Conservation (phyloP, 2,329 filamentous ascomycete genomes). For the Penicillium sp. region DNA sequence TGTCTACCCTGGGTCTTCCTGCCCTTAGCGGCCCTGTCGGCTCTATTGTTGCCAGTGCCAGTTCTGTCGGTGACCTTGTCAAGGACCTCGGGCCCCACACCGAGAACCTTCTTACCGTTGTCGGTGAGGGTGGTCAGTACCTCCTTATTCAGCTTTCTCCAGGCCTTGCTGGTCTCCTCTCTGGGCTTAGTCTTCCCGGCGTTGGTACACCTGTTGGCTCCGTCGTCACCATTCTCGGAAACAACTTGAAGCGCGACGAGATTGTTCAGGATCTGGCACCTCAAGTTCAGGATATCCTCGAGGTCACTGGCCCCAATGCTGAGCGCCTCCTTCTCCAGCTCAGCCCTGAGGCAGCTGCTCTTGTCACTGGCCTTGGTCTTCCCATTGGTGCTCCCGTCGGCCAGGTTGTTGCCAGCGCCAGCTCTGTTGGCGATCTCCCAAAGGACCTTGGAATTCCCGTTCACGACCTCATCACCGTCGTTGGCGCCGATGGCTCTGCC, state of each 20-base stretch:
- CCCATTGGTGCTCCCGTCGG: conserved; percentile 36
- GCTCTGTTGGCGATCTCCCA: conserved; percentile 29
- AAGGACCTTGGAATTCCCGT: conserved; percentile 32
- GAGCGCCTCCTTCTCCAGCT: conserved; percentile 39
- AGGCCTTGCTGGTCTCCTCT: conserved; percentile 22
- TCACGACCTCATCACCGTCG: conserved; percentile 34
- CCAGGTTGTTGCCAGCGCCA: conserved; percentile 25
- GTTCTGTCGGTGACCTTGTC: conserved; percentile 30
- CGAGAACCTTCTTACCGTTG: conserved; percentile 37
- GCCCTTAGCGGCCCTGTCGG: conserved; percentile 34
- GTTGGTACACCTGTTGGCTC: conserved; percentile 26
- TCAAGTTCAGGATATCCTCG: conserved; percentile 32
- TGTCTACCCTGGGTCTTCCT: conserved; percentile 35
- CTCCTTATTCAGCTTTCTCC: conserved; percentile 38
- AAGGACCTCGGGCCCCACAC: conserved; percentile 32
- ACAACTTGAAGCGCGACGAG: conserved; percentile 37
- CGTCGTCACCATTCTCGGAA: conserved; percentile 28
- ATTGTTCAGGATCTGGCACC: conserved; percentile 34
- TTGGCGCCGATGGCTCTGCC: conserved; percentile 31
- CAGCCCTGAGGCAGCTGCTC: conserved; percentile 29
- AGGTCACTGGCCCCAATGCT: conserved; percentile 35
- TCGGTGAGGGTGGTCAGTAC: conserved; percentile 34
- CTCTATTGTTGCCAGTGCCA: conserved; percentile 25
- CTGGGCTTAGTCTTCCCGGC: conserved; percentile 20
- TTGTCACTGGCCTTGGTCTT: conserved; percentile 32